These are phyloP conservation scores for Colletotrichum sp. DNA, from an alignment of 2,329 filamentous ascomycete genomes.

Conservation along the genomic window DNA sequence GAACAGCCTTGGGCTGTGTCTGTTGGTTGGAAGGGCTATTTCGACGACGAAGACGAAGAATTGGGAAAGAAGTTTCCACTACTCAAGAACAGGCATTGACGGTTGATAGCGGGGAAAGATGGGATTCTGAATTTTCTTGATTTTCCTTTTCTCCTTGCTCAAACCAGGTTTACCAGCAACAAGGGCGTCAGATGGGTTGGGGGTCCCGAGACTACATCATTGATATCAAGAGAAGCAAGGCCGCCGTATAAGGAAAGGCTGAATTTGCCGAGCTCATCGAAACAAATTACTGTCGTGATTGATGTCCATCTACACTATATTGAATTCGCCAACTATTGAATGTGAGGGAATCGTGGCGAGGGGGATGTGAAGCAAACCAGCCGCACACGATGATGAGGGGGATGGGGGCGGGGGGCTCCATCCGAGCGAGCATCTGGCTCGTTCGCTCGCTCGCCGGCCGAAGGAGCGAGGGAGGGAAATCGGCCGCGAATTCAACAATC, in stretches of 20 bases:
- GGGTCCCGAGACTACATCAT: constrained; percentile 4
- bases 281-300: neutral
- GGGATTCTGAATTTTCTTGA: neutral
- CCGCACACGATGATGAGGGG: neutral
- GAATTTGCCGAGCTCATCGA: neutral
- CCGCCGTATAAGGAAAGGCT: neutral
- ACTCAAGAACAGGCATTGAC: neutral
- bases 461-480: neutral
- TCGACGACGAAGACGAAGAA: neutral
- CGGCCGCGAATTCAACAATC: neutral
- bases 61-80: neutral
- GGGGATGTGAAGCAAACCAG: neutral
- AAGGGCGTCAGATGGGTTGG: constrained; percentile 9
- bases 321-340: neutral
- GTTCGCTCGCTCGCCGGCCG: neutral
- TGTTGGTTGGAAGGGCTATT: neutral
- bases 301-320: neutral
- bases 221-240: constrained; percentile 8
- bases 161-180: constrained; percentile 8
- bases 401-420: neutral
- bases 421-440: neutral
- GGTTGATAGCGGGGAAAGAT: neutral
- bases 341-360: neutral
- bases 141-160: neutral
- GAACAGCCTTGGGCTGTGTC: neutral